Evolutionary conservation across 2,329 filamentous ascomycete species (phyloP).

Genomic region (Fusarium pseudoanthophilum): DNA sequence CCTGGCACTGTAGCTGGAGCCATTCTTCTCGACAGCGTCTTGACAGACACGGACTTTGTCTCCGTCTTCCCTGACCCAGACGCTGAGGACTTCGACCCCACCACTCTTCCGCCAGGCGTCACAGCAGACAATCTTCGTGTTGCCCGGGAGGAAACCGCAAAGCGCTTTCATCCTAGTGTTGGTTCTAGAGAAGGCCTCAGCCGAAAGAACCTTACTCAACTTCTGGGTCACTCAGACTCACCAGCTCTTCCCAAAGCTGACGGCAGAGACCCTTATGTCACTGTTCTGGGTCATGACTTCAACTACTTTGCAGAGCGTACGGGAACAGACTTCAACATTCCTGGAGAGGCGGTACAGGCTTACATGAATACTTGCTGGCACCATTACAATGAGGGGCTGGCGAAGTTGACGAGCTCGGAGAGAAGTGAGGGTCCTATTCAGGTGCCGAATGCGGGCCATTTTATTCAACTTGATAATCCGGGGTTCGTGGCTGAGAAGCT

Average conservation of each 20-base stretch:
- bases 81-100: conserved; percentile 55
- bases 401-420: conserved; percentile 54
- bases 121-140: conserved; percentile 19
- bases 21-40: conserved; percentile 66
- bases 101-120: conserved; percentile 25
- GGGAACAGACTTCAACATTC: not conserved
- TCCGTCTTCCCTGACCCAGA: conserved; percentile 67
- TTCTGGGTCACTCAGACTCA: conserved; percentile 29
- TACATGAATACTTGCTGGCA: conserved; percentile 66
- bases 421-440: conserved; percentile 48
- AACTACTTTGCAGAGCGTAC: conserved; percentile 26
- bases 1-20: conserved; percentile 57
- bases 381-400: conserved; percentile 63
- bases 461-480: conserved; percentile 64
- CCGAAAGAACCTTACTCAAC: conserved; percentile 29
- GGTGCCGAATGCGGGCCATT: conserved; percentile 33
- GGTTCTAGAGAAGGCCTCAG: conserved; percentile 37
- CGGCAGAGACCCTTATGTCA: conserved; percentile 21
- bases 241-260: conserved; percentile 13
- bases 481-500: conserved; percentile 51
- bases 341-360: conserved; percentile 52
- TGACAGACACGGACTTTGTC: conserved; percentile 67
- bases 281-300: conserved; percentile 41
- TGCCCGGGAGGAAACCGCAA: conserved; percentile 9
- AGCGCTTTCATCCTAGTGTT: conserved; percentile 37